Evolutionary conservation across 768 basidiomycete genomes (phyloP), one percentile per base, ranked within the genome.

Genomic region (Trametes cubensis): DNA sequence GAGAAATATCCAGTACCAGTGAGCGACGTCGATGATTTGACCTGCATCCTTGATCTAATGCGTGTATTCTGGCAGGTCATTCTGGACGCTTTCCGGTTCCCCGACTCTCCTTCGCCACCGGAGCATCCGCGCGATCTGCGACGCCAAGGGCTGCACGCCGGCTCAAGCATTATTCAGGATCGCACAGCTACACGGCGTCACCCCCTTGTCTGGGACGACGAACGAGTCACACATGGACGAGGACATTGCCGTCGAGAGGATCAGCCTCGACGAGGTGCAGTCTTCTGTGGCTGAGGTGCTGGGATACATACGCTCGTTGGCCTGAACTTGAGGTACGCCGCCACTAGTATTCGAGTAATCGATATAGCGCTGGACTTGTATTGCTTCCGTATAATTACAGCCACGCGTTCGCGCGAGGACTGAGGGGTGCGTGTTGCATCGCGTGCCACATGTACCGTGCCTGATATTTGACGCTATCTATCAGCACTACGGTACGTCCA

Each of bases 81-180:
- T 94, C 73, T 94, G 93, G 92, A 94, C 93, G 23, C 75, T 95
- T 18, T 65, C 88, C 1, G 89, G 90, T n/a, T 89, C 90, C 3
- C 87, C 90, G 4, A 76, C 70, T 17, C 76, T 93, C 10, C 75
- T 92, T 5, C 56, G 70, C 4, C 81, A 86, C 68, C 82, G 80
- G 0, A 70, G 75, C 2, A 69, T 88, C 5, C 65, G 73, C 18
- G 65, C 74, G 4, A 74, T 88, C 15, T 82, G 85, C 0, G 61
- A 76, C 18, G 76, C 73, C 23, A 75, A 83, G 25, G 72, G 76
- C 1, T 79, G 84, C 60, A 89, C 90, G 0, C 79, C 83, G 7
- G 82, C 85, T 45, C 90, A 93, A 70, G 80, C 81, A 0, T 70
- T 92, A 8, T 94, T 85, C 76, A 85, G 82, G 69, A 74, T 93